Evolutionary conservation across 805 yeast genomes (phyloP), one percentile per base, ranked within the genome.

Genomic region (Saturnispora serradocipensis): DNA sequence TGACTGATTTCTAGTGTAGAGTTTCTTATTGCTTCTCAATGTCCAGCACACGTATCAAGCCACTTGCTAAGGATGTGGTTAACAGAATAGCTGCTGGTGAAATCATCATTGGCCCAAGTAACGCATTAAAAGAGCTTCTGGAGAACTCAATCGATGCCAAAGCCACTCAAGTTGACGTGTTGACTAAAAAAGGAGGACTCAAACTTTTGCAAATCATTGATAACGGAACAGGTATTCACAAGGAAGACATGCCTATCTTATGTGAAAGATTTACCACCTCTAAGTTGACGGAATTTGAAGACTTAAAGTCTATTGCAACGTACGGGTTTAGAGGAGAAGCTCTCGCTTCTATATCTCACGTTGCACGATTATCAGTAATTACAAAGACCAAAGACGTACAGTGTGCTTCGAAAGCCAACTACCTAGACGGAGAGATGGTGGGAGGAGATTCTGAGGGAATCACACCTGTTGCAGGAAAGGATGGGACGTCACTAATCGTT

Each of bases 301-400:
- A 93, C 64, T 73, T 93, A 53, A 70, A 72, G 47, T 65, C 74
- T 4, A 78, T 93, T 24, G 70, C 77, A 22, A 90, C 98, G 0
- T 88, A 88, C 65, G 99, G 99, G 4, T 93, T 93, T 64, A 74
- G 99, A 51, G 99, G 99, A 15, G 99, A 93, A 66, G 99, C 99
- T 0, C 71, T 93, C 46, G 97, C 98, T 1, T 83, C 93, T 62
- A 90, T 93, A 7, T 88, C 97, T 0, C 97, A 91, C 61, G 84
- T 93, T 20, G 76, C 97, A 0, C 84, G 89, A 53, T 70, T 93
- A 1, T 75, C 88, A 0, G 95, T 93, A 5, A 75, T 82, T 1
- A 87, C 97, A 0, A 89, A 86, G 66, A 80, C 86, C 0, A 61
- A 57, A 6, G 74, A 68, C 1, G 76, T 82, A 1, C 69, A 75